Percentiles rank a stretch among this genome's conserved stretches.
These are phyloP conservation scores for Nematodospora anomalae DNA, from an alignment of 1,139 yeast genomes.

Conservation along the genomic window DNA sequence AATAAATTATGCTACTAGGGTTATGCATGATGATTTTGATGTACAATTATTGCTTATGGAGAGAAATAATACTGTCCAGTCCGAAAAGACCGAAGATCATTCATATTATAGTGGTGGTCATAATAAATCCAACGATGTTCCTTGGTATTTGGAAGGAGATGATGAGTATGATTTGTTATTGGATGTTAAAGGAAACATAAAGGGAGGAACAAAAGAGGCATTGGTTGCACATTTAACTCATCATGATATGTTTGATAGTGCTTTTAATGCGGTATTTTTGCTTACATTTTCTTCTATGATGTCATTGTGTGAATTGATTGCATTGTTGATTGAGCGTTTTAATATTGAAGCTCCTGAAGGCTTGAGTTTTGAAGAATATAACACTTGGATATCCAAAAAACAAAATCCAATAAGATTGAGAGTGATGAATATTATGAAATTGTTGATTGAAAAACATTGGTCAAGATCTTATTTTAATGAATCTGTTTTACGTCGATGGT, in stretches of 20 bases:
- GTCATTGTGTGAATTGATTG: conserved; percentile 64
- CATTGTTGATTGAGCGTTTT: conserved; percentile 63
- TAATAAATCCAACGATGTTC: conserved; percentile 43
- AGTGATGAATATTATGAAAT: conserved; percentile 69
- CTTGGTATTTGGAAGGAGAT: conserved; percentile 84
- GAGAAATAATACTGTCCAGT: conserved; percentile 55
- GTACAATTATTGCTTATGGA: conserved; percentile 62
- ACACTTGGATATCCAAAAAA: conserved; percentile 75
- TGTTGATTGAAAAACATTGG: conserved; percentile 79
- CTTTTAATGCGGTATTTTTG: conserved; percentile 70
- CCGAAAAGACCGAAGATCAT: conserved; percentile 37
- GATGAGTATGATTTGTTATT: conserved; percentile 70
- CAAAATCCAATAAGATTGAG: conserved; percentile 65
- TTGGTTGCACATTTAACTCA: conserved; percentile 81
- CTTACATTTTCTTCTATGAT: conserved; percentile 77
- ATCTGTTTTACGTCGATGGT: conserved; percentile 50
- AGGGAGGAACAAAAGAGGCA: conserved; percentile 86
- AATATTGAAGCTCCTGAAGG: conserved; percentile 86
- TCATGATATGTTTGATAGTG: conserved; percentile 67
- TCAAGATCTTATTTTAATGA: conserved; percentile 58
- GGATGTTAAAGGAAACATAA: conserved; percentile 71
- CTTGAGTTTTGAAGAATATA: conserved; percentile 77
- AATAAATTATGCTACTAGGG: conserved; percentile 70
- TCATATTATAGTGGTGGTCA: conserved; percentile 40
- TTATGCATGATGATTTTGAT: conserved; percentile 71